phyloP scores from a whole-genome alignment of 2,329 filamentous ascomycete species.

The Pyrenochaeta sp. region DNA sequence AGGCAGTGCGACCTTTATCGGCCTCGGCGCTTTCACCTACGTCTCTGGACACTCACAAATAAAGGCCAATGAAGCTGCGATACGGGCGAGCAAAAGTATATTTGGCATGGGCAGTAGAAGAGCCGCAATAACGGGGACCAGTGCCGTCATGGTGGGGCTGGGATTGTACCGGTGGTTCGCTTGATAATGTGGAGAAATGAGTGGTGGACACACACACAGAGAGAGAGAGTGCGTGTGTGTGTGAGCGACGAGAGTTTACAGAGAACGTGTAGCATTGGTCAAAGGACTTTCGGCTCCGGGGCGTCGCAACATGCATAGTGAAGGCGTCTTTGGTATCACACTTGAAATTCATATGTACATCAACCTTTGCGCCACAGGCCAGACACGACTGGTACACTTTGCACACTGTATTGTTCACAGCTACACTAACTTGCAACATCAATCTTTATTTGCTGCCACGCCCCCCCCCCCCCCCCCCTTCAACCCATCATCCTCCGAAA shows the following conservation, averaged over 20 bases:
- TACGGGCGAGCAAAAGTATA: constrained; percentile 51
- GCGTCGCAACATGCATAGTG: not conserved
- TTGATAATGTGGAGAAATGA: constrained; percentile 11
- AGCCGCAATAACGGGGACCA: constrained; percentile 52
- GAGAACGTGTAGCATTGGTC: not conserved
- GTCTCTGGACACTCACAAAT: constrained; percentile 57
- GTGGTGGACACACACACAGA: too few species aligned
- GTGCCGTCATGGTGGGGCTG: constrained; percentile 52
- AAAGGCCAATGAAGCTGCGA: constrained; percentile 50
- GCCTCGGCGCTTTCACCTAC: constrained; percentile 58
- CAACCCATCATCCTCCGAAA: not conserved
- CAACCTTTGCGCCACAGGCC: not conserved
- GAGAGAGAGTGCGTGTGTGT: too few species aligned
- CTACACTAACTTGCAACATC: not conserved
- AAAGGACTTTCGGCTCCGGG: not conserved
- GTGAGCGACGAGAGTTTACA: too few species aligned
- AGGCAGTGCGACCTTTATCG: constrained; percentile 57
- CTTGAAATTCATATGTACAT: not conserved
- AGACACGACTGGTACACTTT: not conserved
- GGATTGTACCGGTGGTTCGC: constrained; percentile 55
- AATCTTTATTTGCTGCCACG: not conserved
- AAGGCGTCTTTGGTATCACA: not conserved
- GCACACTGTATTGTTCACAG: not conserved
- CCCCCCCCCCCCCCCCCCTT: not conserved
- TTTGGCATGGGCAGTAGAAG: constrained; percentile 53